phyloP scores from a whole-genome alignment of 768 basidiomycete genomes.

The Leccinum sublutescens region DNA sequence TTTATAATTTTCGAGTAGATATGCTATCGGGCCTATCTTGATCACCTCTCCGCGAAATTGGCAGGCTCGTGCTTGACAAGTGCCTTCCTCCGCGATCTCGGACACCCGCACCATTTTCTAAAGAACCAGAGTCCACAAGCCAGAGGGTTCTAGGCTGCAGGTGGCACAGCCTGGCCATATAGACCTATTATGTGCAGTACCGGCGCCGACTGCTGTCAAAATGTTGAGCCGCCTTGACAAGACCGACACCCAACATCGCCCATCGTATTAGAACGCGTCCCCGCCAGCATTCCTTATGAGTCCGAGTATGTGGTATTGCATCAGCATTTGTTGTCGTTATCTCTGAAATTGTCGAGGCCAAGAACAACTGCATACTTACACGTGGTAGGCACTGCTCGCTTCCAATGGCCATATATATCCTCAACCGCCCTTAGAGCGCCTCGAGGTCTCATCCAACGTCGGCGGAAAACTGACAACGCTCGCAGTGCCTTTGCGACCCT shows the following conservation, averaged over 20 bases:
- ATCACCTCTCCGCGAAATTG: not conserved
- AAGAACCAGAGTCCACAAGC: not conserved
- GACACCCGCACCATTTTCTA: not conserved
- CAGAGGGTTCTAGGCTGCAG: not conserved
- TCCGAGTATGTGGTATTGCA: too few relatives aligned
- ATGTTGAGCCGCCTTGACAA: too few relatives aligned
- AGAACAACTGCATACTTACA: too few relatives aligned
- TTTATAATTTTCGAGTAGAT: not conserved
- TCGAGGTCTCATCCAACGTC: slow-evolving; percentile 16
- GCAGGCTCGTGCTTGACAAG: not conserved
- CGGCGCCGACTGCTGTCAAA: too few relatives aligned
- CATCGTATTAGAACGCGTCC: too few relatives aligned
- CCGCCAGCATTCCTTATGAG: too few relatives aligned
- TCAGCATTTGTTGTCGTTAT: not conserved
- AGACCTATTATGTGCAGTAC: too few relatives aligned
- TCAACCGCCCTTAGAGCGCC: not conserved
- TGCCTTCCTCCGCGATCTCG: slow-evolving; percentile 1
- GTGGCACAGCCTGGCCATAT: not conserved
- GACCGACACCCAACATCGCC: too few relatives aligned
- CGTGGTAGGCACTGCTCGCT: not conserved
- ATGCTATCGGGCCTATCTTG: slow-evolving; percentile 1
- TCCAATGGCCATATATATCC: slow-evolving; percentile 13
- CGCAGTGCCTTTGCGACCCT: slow-evolving; percentile 1
- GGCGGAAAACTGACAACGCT: slow-evolving; percentile 16
- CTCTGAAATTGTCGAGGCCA: not conserved